Conservation (phyloP, 805 yeast genomes). For the Saccharomyces eubayanus region DNA sequence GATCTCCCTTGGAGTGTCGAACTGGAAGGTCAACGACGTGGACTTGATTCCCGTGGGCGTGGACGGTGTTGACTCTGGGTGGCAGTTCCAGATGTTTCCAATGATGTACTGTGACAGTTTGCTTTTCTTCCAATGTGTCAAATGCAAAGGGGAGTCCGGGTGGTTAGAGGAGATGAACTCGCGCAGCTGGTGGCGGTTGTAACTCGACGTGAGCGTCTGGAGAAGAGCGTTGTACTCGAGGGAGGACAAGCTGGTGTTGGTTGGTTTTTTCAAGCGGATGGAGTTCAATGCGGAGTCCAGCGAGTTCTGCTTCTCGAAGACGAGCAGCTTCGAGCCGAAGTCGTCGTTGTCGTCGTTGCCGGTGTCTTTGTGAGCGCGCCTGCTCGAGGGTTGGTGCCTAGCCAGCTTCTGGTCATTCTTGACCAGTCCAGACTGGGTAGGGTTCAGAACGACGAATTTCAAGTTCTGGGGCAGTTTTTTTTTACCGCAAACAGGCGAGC, state of each 20-base stretch:
- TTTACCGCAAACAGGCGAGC: constrained; percentile 13
- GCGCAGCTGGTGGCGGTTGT: neutral
- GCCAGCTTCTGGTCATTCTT: constrained; percentile 4
- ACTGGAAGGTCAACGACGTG: neutral
- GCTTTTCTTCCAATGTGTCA: constrained; percentile 8
- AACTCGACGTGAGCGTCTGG: neutral
- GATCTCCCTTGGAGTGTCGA: constrained; percentile 1
- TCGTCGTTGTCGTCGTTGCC: neutral
- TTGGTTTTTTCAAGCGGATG: neutral
- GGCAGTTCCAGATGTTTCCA: constrained; percentile 17
- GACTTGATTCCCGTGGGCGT: neutral
- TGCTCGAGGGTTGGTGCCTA: neutral
- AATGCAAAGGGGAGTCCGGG: neutral
- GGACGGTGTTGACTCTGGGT: neutral
- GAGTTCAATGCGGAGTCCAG: neutral
- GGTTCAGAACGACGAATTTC: constrained; percentile 24
- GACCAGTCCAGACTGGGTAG: constrained; percentile 21
- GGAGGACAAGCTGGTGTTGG: neutral
- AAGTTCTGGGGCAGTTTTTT: constrained; percentile 24
- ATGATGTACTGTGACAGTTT: constrained; percentile 11
- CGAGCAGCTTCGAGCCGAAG: neutral
- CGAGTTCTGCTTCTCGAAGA: neutral
- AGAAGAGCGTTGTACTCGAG: neutral
- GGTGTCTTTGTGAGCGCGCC: neutral
- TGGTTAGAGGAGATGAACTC: neutral